phyloP scores from a whole-genome alignment of 2,329 filamentous ascomycete genomes.

The Colletotrichum paranaense region DNA sequence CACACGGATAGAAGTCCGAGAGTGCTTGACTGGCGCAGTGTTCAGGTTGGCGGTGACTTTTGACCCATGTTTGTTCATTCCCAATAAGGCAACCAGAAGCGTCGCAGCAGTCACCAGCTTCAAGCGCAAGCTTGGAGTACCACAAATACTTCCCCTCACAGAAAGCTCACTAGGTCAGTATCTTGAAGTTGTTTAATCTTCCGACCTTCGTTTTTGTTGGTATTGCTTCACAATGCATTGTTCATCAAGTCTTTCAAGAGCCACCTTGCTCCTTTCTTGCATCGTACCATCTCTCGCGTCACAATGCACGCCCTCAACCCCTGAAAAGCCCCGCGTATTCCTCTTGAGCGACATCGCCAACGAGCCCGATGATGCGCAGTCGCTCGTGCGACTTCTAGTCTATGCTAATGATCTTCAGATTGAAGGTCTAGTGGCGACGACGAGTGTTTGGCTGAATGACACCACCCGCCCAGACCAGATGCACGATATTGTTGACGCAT shows the following conservation, averaged over 20 bases:
- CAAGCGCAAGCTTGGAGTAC: background rate
- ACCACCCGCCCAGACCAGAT: constrained; percentile 47
- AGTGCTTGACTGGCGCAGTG: background rate
- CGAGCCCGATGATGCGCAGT: constrained; percentile 50
- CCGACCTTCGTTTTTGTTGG: background rate
- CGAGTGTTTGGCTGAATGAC: constrained; percentile 50
- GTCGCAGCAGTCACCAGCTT: background rate
- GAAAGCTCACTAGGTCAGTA: too few species aligned
- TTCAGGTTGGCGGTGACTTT: too few species aligned
- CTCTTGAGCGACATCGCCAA: constrained; percentile 50
- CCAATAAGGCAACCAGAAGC: background rate
- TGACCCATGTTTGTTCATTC: background rate
- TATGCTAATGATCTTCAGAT: constrained; percentile 52
- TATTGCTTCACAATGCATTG: background rate
- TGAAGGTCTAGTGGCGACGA: constrained; percentile 48
- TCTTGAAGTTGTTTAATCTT: too few species aligned
- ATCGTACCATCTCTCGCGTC: background rate
- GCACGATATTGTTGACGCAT: constrained; percentile 48
- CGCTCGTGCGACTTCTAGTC: constrained; percentile 47
- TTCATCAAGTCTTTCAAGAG: background rate
- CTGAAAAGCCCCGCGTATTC: constrained; percentile 43
- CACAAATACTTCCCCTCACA: background rate
- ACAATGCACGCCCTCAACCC: background rate
- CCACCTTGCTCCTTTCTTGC: background rate
- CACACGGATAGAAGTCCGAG: background rate